A percentile compares a stretch with the other conserved stretches of the same genome.
Evolutionary conservation across 164 flowering plant genomes (phyloP).

Genomic region (Warburgia ugandensis): DNA sequence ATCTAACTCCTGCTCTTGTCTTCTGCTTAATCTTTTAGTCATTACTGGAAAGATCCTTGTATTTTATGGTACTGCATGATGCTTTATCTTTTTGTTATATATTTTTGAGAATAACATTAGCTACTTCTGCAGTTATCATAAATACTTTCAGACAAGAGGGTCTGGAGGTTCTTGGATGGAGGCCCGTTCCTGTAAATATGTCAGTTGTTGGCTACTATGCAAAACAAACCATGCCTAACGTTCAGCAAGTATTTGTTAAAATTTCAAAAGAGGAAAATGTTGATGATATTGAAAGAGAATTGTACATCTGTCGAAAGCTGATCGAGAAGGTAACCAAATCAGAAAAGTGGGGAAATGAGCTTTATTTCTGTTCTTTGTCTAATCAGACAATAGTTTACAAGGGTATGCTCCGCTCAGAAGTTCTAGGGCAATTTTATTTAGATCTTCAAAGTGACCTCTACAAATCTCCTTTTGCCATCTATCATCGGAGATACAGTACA

Average conservation of each 20-base stretch:
- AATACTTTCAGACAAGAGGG: constrained; percentile 78
- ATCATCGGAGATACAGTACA: constrained; percentile 95
- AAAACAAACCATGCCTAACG: constrained; percentile 83
- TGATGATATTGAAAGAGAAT: constrained; percentile 94
- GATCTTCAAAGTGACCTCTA: constrained; percentile 86
- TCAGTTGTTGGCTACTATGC: constrained; percentile 85
- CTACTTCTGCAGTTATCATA: constrained; percentile 52
- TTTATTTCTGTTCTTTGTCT: constrained; percentile 92
- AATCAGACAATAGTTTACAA: constrained; percentile 96
- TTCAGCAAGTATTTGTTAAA: constrained; percentile 87
- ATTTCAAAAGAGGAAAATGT: constrained; percentile 59
- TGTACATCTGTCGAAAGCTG: constrained; percentile 82
- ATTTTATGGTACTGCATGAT: too few relatives aligned
- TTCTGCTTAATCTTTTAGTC: neutral
- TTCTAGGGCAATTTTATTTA: constrained; percentile 75
- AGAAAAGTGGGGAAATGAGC: constrained; percentile 79
- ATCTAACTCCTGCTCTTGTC: neutral
- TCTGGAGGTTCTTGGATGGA: constrained; percentile 98
- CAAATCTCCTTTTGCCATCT: constrained; percentile 85
- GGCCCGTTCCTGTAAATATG: constrained; percentile 80
- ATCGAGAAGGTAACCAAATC: constrained; percentile 63
- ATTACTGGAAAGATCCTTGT: neutral
- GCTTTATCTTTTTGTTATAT: neutral
- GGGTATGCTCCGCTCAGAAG: constrained; percentile 99
- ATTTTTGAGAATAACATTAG: constrained; percentile 5